Evolutionary conservation across 2,329 filamentous ascomycete species (phyloP).

Genomic region (Microdochium paspali): DNA sequence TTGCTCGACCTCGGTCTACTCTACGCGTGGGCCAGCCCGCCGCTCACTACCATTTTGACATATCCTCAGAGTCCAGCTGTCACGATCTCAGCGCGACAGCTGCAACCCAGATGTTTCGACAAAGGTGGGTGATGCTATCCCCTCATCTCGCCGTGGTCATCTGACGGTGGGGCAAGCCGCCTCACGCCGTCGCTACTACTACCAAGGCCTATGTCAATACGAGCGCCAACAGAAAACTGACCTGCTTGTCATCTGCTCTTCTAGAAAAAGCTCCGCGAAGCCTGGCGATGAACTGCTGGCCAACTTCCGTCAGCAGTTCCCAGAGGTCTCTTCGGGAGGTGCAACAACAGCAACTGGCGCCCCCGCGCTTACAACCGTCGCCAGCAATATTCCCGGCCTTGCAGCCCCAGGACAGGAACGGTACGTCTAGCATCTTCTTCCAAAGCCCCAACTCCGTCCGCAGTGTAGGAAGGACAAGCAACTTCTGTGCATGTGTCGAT

Average conservation of each 20-base stretch:
- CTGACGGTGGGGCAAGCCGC: neutral
- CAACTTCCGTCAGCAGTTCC: constrained; percentile 76
- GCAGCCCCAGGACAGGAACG: constrained; percentile 13
- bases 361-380: constrained; percentile 24
- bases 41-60: neutral
- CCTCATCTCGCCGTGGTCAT: neutral
- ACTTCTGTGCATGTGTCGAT: too few species aligned
- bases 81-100: neutral
- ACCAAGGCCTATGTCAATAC: too few species aligned
- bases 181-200: neutral
- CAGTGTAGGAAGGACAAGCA: too few species aligned
- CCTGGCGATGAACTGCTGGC: constrained; percentile 76
- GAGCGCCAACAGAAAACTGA: neutral
- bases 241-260: neutral
- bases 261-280: constrained; percentile 71
- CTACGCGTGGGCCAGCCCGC: neutral
- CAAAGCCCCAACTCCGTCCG: too few species aligned
- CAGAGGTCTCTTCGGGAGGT: constrained; percentile 53
- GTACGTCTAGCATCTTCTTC: constrained; percentile 11
- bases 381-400: constrained; percentile 20
- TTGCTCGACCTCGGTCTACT: neutral
- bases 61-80: neutral
- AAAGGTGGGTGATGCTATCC: neutral
- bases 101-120: neutral
- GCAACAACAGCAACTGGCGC: constrained; percentile 32